Base-by-base conservation (phyloP, 2,329 filamentous ascomycete species). In the Aspergillus aculeatinus region DNA sequence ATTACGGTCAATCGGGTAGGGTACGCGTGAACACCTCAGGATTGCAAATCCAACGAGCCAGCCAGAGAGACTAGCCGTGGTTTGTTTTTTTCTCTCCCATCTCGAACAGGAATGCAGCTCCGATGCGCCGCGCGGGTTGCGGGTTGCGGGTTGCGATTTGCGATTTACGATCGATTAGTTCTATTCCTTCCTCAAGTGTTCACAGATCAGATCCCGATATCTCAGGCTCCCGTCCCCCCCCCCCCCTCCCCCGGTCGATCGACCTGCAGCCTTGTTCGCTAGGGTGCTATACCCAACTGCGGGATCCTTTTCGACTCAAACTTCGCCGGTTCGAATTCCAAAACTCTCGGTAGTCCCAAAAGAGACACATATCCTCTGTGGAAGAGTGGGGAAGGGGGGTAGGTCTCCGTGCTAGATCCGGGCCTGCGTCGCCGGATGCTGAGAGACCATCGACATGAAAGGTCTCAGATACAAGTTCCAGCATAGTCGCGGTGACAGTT, bases 161-260 rank as follows among this genome's bases (percentile, higher is more conserved):
- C 33, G 33, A 35, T 35, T 16, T 35, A 23, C 27, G 31, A 48
- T 44, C 42, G n/a, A 27, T 23, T 55, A 4, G 12, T 48, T 33
- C 42, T n/a, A 19, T 31, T 35, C 33, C 12, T 35, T 35, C 33
- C 33, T 35, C 33, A 10, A 35, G 11, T 55, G 42, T 48, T 48
- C 29, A 48, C 27, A 19, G 25, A 48, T 55, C 53, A 55, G 27
- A 55, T 55, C 44, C 42, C 53, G 53, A 55, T 55, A 42, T 25
- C 44, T 27, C 42, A 16, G n/a, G 25, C 53, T 23, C 10, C 33
- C 33, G 3, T 23, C 23, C 2, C 14, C 9, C 33, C 11, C 11
- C 12, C 33, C 33, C 12, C 33, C 33, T 2, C 12, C 33, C 42
- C 53, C 25, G 23, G 48, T 48, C 53, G 53, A 55, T 55, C 53